Evolutionary conservation across 139 green algal genomes (phyloP), one percentile per base, ranked within the genome.

Genomic region (Tetradesmus obliquus): DNA sequence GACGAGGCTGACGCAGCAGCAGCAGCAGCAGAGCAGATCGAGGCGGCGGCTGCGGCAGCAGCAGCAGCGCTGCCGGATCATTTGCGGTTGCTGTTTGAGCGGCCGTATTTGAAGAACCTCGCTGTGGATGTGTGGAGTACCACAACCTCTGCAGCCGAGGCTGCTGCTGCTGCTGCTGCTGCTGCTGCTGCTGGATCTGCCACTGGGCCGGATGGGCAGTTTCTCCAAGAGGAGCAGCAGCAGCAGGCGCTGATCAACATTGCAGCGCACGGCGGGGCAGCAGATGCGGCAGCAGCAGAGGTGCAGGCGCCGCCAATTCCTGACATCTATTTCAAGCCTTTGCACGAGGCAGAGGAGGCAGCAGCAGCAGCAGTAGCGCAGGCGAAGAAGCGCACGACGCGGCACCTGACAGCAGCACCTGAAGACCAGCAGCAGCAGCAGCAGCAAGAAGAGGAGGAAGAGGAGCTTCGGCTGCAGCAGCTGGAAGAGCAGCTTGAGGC

Each of bases 301-400:
- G 13, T 13, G 60, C 24, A 54, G 79, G 79, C 20, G 32, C 54
- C 57, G 19, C 17, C 51, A 19, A 55, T 55, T 51, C 69, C 83
- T 5, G 17, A 45, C 4, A 82, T 90, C 19, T 84, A 90, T n/a
- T 90, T 83, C 53, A 90, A 24, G 15, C 86, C 71, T 55, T 8
- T 90, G 13, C 51, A 90, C 19, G 55, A 82, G 58, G 87, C 87
- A 2, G 69, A 85, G 22, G 79, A 74, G 22, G 62, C 79, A 87
- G 85, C 79, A 81, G 84, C 83, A 88, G 82, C 82, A 71, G 55
- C 82, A 72, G 57, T n/a, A 8, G 76, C 58, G 62, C 57, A 51
- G 24, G 87, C 5, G 1, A 84, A 60, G 9, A 83, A 66, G 53
- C 87, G 60, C 1, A 10, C 74, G 22, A 8, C 74, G 3, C 20